Evolutionary conservation across 371 early-diverging fungal genomes (phyloP).

Genomic region (Syncephalastrum sp.): DNA sequence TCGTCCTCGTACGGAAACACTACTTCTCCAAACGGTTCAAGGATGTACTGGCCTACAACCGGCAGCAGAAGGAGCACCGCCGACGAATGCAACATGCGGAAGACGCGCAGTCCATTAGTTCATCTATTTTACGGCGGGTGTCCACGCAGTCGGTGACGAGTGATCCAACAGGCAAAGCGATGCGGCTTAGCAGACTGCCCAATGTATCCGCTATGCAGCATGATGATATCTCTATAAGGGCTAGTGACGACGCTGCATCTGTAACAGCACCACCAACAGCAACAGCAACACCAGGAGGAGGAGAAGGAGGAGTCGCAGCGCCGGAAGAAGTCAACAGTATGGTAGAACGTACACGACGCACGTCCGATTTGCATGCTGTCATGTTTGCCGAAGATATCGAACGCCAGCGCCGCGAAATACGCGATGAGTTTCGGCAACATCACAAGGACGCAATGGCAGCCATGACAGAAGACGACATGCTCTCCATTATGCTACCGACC

Average conservation of each 20-base stretch:
- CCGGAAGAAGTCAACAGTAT: too few species aligned
- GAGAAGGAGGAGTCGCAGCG: too few species aligned
- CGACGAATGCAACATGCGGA: not conserved
- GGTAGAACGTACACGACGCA: too few species aligned
- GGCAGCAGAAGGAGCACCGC: slow-evolving; percentile 19
- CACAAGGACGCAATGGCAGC: slow-evolving; percentile 12
- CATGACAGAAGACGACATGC: slow-evolving; percentile 2
- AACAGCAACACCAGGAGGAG: too few species aligned
- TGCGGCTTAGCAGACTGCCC: not conserved
- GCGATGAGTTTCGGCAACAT: not conserved
- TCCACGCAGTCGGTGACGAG: too few species aligned
- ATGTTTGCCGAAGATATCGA: slow-evolving; percentile 36
- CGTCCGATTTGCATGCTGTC: slow-evolving; percentile 14
- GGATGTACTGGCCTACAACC: slow-evolving; percentile 25
- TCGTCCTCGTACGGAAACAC: slow-evolving; percentile 35
- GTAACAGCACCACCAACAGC: too few species aligned
- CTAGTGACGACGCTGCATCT: too few species aligned
- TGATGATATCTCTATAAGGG: too few species aligned
- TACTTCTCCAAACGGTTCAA: slow-evolving; percentile 39
- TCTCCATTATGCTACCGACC: slow-evolving; percentile 27
- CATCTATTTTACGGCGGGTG: too few species aligned
- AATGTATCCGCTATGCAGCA: too few species aligned
- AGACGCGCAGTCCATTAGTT: not conserved
- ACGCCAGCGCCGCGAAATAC: slow-evolving; percentile 13
- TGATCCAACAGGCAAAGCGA: not conserved